phyloP scores from a whole-genome alignment of 2,329 filamentous ascomycete genomes.

The Xylariaceae sp. region DNA sequence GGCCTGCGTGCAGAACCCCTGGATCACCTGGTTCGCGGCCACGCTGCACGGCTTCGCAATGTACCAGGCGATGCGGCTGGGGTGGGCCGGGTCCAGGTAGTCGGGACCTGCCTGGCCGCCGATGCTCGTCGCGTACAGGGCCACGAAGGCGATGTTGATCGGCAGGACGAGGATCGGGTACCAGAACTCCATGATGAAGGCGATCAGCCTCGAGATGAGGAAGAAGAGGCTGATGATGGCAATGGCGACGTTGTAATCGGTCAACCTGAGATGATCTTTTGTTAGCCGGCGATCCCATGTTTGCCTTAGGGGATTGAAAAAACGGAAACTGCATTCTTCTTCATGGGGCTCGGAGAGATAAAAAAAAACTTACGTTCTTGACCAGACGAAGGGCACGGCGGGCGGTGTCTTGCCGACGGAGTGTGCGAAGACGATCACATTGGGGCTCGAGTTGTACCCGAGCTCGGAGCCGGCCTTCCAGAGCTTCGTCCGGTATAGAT shows the following conservation, averaged over 20 bases:
- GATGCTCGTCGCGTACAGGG: slow-evolving; percentile 60
- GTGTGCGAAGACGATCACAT: slow-evolving; percentile 63
- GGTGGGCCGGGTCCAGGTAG: slow-evolving; percentile 58
- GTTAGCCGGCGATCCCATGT: too few species aligned
- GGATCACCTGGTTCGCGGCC: slow-evolving; percentile 47
- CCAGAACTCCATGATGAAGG: slow-evolving; percentile 66
- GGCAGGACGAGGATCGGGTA: slow-evolving; percentile 58
- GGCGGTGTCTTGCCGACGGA: slow-evolving; percentile 63
- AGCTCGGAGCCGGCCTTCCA: slow-evolving; percentile 68
- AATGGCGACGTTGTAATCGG: slow-evolving; percentile 70
- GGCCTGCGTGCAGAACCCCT: slow-evolving; percentile 60
- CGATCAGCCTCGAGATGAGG: slow-evolving; percentile 63
- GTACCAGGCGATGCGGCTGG: slow-evolving; percentile 66
- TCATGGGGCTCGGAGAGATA: too few species aligned
- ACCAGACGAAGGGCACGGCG: slow-evolving; percentile 66
- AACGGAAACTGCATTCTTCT: too few species aligned
- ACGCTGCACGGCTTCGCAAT: slow-evolving; percentile 63
- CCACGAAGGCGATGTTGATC: slow-evolving; percentile 51
- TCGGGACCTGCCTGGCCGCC: slow-evolving; percentile 71
- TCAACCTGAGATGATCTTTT: slow-evolving; percentile 59
- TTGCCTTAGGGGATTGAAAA: too few species aligned
- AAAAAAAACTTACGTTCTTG: slow-evolving; percentile 51
- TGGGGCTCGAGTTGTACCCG: slow-evolving; percentile 69
- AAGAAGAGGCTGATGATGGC: slow-evolving; percentile 72
- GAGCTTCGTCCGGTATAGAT: slow-evolving; percentile 64